Evolutionary conservation across 2,329 filamentous ascomycete genomes (phyloP).

Genomic region (Uncinocarpus reesii): DNA sequence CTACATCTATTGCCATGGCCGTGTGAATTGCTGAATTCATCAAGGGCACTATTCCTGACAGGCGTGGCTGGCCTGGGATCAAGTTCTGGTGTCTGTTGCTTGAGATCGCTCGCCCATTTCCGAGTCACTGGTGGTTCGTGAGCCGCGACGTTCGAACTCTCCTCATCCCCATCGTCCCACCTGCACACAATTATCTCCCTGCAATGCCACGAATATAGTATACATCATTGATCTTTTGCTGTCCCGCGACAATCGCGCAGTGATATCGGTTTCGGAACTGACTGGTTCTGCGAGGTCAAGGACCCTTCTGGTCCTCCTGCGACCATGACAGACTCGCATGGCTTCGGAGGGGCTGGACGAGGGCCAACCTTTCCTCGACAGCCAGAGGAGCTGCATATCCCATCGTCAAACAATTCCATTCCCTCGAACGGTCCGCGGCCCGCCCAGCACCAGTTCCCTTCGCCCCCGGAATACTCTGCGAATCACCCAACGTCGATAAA

Average conservation of each 20-base stretch:
- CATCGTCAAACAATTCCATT: slow-evolving; percentile 31
- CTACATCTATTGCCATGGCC: too few species aligned
- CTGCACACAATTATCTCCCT: too few species aligned
- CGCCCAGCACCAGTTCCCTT: slow-evolving; percentile 39
- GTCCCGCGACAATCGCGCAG: not conserved
- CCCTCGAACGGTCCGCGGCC: slow-evolving; percentile 32
- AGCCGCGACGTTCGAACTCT: too few species aligned
- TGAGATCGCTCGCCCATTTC: too few species aligned
- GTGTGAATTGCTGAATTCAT: too few species aligned
- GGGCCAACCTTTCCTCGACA: slow-evolving; percentile 39
- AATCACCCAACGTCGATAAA: slow-evolving; percentile 47
- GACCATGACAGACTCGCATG: slow-evolving; percentile 38
- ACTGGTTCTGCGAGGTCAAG: not conserved
- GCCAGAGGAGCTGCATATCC: slow-evolving; percentile 49
- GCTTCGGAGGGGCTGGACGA: slow-evolving; percentile 44
- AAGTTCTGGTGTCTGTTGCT: too few species aligned
- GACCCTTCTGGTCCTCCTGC: slow-evolving; percentile 12
- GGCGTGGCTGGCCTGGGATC: too few species aligned
- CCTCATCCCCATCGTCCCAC: too few species aligned
- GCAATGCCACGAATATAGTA: too few species aligned
- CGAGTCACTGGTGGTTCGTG: too few species aligned
- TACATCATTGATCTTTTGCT: too few species aligned
- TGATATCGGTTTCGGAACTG: not conserved
- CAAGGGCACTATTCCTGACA: too few species aligned
- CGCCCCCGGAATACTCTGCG: slow-evolving; percentile 41